Base-by-base conservation (phyloP, 2,329 filamentous ascomycete genomes). In the Xylaria sp. region DNA sequence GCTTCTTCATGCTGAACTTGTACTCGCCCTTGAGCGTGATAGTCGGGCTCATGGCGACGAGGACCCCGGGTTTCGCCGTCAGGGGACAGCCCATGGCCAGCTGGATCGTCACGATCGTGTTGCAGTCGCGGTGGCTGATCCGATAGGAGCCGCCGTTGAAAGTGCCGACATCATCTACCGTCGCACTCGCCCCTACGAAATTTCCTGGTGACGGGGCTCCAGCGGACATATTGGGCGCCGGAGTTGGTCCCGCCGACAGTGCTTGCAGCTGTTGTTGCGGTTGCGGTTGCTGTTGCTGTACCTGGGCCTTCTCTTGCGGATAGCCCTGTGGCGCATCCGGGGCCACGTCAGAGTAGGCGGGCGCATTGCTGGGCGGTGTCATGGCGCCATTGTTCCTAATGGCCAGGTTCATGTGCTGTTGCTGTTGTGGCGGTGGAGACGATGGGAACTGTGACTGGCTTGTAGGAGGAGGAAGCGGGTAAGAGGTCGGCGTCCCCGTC, bases 141-240 rank as follows among this genome's bases (percentile, higher is more conserved):
- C 95, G 86, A 75, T 94, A 99, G 73, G 91, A 94, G 12, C 95
- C 95, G 15, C 95, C 95, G 74, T 98, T 98, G 82, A 98, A 99
- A 0, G 91, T 95, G n/a, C 95, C 95, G 1, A 96, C 87, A 70
- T 97, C 94, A 76, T 98, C 95, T 31, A 87, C 82, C 0, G 85
- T 84, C 0, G 85, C 87, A 31, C 78, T 78, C 0, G 85, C 87
- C 23, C 91, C 91, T 5, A 82, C 75, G 67, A 94, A 93, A 60
- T 90, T 84, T 33, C 78, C 76, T 15, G 79, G 76, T 6, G 77
- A 73, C 11, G 79, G 81, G 3, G 78, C 80, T 6, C 77, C 76
- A 21, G 72, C 66, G 19, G 76, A 71, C 47, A 78, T 73, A 65
- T 76, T 75, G 28, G 74, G 67, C 15, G 75, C 68, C 23, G 76